Percentiles rank a stretch among this genome's conserved stretches.
Evolutionary conservation across 2,329 filamentous ascomycete genomes (phyloP).

Genomic region (Lasiodiplodia theobromae): DNA sequence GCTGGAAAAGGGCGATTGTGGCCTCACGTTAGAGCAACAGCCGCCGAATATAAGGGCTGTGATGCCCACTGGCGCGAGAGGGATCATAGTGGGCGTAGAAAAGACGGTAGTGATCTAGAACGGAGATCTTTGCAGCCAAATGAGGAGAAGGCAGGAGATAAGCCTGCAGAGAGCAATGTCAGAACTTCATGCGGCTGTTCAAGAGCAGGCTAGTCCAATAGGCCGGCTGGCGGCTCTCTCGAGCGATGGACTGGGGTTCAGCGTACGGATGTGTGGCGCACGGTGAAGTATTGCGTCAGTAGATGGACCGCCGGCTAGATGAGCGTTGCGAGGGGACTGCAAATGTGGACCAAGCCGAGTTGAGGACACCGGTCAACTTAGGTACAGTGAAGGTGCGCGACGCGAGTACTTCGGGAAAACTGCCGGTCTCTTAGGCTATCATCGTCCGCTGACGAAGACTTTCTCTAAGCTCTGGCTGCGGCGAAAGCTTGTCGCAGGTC

Average conservation of each 20-base stretch:
- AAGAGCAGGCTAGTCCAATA: neutral
- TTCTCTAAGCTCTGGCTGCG: constrained; percentile 12
- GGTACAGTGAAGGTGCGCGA: neutral
- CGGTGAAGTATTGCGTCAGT: neutral
- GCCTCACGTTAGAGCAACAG: constrained; percentile 86
- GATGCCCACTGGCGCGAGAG: constrained; percentile 60
- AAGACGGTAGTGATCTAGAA: neutral
- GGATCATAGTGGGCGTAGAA: constrained; percentile 31
- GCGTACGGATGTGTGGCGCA: neutral
- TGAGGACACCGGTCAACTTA: constrained; percentile 2
- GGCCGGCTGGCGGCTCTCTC: neutral
- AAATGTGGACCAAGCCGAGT: neutral
- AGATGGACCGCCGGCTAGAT: neutral
- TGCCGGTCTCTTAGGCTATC: neutral
- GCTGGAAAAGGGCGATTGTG: neutral
- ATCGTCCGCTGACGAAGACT: constrained; percentile 7
- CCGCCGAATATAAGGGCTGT: constrained; percentile 91
- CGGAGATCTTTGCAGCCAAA: neutral
- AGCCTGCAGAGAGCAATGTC: neutral
- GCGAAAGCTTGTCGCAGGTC: constrained; percentile 18
- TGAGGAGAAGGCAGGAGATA: neutral
- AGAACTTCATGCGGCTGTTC: neutral
- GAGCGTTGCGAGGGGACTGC: neutral
- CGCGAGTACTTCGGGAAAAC: constrained; percentile 19
- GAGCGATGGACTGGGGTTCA: neutral